Evolutionary conservation across 2,329 filamentous ascomycete species (phyloP), one percentile per base, ranked within the genome.

Genomic region (Pseudogymnoascus sp.): DNA sequence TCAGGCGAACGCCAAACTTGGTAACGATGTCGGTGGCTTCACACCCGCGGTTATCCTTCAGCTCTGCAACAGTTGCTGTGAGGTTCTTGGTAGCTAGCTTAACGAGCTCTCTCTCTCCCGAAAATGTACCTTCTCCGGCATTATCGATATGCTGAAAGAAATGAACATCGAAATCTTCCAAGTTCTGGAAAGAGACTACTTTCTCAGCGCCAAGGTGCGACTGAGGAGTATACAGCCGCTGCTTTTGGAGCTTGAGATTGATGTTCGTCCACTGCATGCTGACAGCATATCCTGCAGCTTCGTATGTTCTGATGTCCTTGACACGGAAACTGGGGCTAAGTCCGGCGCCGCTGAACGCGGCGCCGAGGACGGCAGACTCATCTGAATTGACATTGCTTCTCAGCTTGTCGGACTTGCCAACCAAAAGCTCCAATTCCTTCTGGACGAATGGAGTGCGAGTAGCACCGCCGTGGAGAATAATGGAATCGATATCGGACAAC

Each of bases 371-470:
- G 60, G 95, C 95, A 23, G 95, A 89, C 77, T 99, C 95, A 71
- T 99, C 95, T 9, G 93, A 90, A 78, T 99, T 99, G 72, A 99
- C 95, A 70, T 96, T 99, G 71, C 88, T 89, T 67, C 92, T 88
- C 64, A 99, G 81, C 80, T 96, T 97, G 60, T 89, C 86, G 6
- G 86, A 76, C 16, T 82, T 84, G 38, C 90, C 89, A 60, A 87
- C 83, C 45, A 90, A 76, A 65, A 86, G 84, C 77, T 97, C 92
- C 14, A 99, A 85, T 70, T 89, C 83, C 76, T 88, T 93, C 75
- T 97, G 93, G 9, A 99, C 91, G 70, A 97, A 97, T 0, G 95
- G 95, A 7, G 93, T 97, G 65, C 95, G 87, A 52, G 91, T 88
- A 49, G 88, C 88, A 69, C 95, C 95, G 68, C 95, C 95, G 71